Evolutionary conservation across 805 yeast genomes (phyloP), one percentile per base, ranked within the genome.

Genomic region (Ogataea paraovalis): DNA sequence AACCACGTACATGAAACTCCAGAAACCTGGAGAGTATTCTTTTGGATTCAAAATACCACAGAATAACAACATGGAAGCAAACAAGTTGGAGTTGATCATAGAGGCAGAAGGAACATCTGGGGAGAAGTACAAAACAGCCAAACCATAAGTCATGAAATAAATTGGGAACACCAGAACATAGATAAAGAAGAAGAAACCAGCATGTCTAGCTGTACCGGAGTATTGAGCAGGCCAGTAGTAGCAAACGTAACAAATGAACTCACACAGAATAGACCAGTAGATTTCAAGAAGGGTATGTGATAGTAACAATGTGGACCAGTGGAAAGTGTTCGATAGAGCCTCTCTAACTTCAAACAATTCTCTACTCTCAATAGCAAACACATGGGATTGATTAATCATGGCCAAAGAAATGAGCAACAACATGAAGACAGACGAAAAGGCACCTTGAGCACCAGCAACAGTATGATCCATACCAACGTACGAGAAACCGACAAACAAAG

Each of bases 1-100:
- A 36, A 72, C 76, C 51, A 82, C 77, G 72, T 84, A 82, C 89
- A 87, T 83, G 66, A 83, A 87, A 42, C 78, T 79, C 94, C 94
- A 86, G 72, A 87, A 87, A 4, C 84, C 81, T 28, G 94, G 91
- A 77, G 86, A 77, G 50, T 72, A 69, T 13, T 57, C 43, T 22
- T 63, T 64, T 27, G 86, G 84, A 56, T 81, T 85, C 53, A 82
- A 68, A 45, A 83, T 82, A 69, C 89, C 87, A 64, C 85, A 74
- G 71, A 85, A 85, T 34, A 81, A 69, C 50, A 83, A 73, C 65
- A 78, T 66, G 60, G 84, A 74, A 14, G 85, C 70, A 60, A 80
- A 75, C 56, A 79, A 68, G 56, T 83, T 66, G 36, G 84, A 74
- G 44, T 77, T 70, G 41, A 83, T 68, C 56, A 81, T 80, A 25